These are phyloP conservation scores for Colletotrichum sp. DNA, from an alignment of 2,329 filamentous ascomycete species.

Conservation along the genomic window DNA sequence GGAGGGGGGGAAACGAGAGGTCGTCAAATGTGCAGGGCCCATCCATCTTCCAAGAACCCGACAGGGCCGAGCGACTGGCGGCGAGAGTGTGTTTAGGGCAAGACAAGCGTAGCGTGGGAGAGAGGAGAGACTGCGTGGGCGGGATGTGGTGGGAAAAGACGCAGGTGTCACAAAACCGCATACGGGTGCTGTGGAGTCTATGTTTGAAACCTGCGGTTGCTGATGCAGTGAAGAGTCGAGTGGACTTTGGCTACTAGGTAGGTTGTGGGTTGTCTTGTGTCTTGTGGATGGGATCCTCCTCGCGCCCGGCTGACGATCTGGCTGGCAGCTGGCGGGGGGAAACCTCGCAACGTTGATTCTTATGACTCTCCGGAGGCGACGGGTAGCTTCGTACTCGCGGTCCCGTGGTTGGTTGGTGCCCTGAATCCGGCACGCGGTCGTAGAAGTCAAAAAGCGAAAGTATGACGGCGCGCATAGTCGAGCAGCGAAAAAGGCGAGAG, in stretches of 20 bases:
- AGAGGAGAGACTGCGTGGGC: conserved; percentile 27
- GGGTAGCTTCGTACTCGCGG: conserved; percentile 13
- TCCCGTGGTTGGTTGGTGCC: conserved; percentile 9
- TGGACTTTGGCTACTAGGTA: neutral
- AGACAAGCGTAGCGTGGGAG: conserved; percentile 25
- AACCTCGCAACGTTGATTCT: neutral
- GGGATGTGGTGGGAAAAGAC: conserved; percentile 32
- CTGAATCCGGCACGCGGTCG: conserved; percentile 8
- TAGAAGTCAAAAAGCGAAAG: conserved; percentile 19
- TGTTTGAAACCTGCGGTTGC: conserved; percentile 19
- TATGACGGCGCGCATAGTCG: conserved; percentile 18
- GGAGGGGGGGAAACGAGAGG: neutral
- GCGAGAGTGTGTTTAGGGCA: conserved; percentile 17
- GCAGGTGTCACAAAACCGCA: conserved; percentile 35
- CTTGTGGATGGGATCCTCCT: conserved; percentile 6
- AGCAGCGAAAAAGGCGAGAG: conserved; percentile 2
- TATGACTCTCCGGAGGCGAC: conserved; percentile 11
- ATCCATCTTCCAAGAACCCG: conserved; percentile 9
- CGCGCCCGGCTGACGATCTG: neutral
- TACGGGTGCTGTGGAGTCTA: conserved; percentile 18
- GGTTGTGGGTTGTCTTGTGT: neutral
- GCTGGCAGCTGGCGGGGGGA: neutral
- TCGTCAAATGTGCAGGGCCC: conserved; percentile 17
- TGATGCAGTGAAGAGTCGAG: conserved; percentile 18
- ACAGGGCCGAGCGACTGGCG: neutral